Evolutionary conservation across 805 yeast genomes (phyloP), one percentile per base, ranked within the genome.

Genomic region (Candida palmyrensis): DNA sequence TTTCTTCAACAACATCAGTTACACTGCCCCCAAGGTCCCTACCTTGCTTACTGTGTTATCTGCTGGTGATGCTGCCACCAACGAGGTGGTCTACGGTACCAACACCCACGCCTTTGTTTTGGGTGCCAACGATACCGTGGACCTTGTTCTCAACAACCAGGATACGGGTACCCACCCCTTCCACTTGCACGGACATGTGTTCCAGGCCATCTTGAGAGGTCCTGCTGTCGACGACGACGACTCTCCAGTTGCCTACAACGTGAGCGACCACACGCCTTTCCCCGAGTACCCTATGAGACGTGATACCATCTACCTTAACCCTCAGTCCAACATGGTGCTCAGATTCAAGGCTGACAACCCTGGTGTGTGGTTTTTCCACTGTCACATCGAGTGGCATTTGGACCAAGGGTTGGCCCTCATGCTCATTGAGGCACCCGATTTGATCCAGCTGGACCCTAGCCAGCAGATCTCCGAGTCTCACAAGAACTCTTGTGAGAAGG

Each of bases 341-440:
- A 66, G 96, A 44, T 86, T 86, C 56, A 71, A 64, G 46, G 87
- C 96, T 9, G 77, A 82, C 48, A 88, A 89, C 49, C 96, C 96
- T 3, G 97, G 97, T 37, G 79, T 87, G 17, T 89, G 96, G 96
- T 75, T 82, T 40, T 83, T 88, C 78, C 97, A 88, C 55, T 88
- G 97, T 59, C 95, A 85, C 51, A 75, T 83, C 35, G 90, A 83
- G 49, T 83, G 88, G 82, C 94, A 83, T 59, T 71, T 83, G 54
- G 81, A 77, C 45, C 92, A 83, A 61, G 94, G 94, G 18, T 66
- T 83, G 35, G 89, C 89, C 6, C 65, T 82, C 32, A 74, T 76
- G 2, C 71, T 83, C 23, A 65, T 83, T 26, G 94, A 83, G 55
- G 84, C 82, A 19, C 90, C 92, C 14, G 47, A 63, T 33, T 62